Conservation (phyloP, 1,284 basidiomycete genomes). For the Cutaneotrichosporon dermatis region DNA sequence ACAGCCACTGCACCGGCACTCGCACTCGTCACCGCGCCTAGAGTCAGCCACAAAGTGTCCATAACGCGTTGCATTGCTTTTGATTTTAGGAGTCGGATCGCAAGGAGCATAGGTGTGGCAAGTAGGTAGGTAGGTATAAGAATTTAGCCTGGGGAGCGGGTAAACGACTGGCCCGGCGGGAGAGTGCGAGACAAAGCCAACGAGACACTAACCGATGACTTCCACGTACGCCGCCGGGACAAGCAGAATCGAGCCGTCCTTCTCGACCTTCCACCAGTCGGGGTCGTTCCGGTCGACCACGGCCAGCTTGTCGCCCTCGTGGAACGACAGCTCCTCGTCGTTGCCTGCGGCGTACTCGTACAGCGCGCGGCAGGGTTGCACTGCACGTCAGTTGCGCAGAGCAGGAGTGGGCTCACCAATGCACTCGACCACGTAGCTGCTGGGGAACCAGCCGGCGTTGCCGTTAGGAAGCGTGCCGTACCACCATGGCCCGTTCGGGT, state of each 20-base stretch:
- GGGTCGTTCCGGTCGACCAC: constrained; percentile 75
- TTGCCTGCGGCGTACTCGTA: constrained; percentile 69
- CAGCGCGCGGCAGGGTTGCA: constrained; percentile 53
- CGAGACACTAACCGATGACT: constrained; percentile 51
- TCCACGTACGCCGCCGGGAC: constrained; percentile 87
- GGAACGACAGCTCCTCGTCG: constrained; percentile 74
- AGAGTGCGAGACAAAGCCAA: constrained; percentile 47
- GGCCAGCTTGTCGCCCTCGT: constrained; percentile 67
- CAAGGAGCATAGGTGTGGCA: constrained; percentile 13
- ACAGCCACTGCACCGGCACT: too few species aligned
- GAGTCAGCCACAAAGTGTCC: constrained; percentile 3
- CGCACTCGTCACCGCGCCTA: background rate
- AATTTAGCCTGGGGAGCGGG: constrained; percentile 42
- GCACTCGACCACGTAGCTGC: constrained; percentile 74
- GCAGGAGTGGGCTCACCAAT: constrained; percentile 55
- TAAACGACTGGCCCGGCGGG: constrained; percentile 46
- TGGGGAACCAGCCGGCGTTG: constrained; percentile 83
- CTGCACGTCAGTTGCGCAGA: background rate
- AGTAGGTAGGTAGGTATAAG: constrained; percentile 27
- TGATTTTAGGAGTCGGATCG: background rate
- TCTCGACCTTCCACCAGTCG: constrained; percentile 93
- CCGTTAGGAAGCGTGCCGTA: constrained; percentile 68
- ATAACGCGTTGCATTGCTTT: constrained; percentile 11
- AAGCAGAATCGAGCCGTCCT: constrained; percentile 73
- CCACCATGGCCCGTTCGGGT: constrained; percentile 70